These are phyloP conservation scores for Fusarium continuum DNA, from an alignment of 2,329 filamentous ascomycete species.

Conservation along the genomic window DNA sequence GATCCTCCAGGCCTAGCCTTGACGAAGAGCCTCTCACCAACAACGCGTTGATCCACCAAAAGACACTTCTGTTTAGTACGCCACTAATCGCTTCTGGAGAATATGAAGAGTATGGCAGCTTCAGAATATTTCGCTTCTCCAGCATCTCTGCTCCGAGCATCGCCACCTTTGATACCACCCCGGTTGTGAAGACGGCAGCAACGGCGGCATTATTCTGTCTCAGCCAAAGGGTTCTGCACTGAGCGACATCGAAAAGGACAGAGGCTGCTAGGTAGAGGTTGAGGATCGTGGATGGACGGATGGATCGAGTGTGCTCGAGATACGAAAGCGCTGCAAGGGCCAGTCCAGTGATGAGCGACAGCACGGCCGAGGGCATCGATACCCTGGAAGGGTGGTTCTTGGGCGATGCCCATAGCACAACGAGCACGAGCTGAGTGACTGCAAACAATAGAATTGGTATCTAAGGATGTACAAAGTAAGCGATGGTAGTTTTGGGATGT, in stretches of 20 bases:
- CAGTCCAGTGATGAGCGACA: not conserved
- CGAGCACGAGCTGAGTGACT: not conserved
- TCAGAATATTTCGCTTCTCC: constrained; percentile 37
- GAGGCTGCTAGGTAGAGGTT: not conserved
- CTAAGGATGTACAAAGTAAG: not conserved
- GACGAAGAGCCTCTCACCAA: not conserved
- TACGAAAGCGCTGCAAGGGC: not conserved
- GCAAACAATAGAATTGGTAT: not conserved
- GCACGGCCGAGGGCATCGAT: not conserved
- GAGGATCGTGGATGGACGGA: not conserved
- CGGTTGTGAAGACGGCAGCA: constrained; percentile 43
- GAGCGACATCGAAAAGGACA: not conserved
- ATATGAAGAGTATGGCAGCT: not conserved
- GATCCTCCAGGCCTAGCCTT: not conserved
- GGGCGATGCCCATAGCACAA: not conserved
- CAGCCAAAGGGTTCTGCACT: not conserved
- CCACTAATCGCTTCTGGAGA: not conserved
- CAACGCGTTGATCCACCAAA: not conserved
- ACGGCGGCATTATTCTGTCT: not conserved
- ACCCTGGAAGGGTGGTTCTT: not conserved
- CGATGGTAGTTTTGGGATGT: too few relatives aligned
- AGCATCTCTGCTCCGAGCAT: constrained; percentile 44
- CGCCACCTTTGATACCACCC: constrained; percentile 45
- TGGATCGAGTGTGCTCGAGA: constrained; percentile 44
- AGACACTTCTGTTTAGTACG: not conserved